Evolutionary conservation across 257 asterid species (phyloP), one percentile per base, ranked within the genome.

Genomic region (Avicennia marina): DNA sequence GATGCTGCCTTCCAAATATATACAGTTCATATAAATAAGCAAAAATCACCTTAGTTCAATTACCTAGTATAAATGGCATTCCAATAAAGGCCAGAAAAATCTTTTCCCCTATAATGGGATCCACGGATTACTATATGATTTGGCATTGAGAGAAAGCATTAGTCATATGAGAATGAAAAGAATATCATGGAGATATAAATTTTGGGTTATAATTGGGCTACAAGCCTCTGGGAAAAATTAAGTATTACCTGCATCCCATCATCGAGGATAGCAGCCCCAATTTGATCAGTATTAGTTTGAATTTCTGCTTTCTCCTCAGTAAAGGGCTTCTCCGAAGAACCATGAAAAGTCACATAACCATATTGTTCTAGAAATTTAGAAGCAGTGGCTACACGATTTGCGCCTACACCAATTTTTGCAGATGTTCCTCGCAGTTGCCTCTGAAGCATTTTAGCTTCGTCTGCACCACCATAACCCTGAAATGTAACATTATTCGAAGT

Each of bases 201-300:
- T 19, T 21, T 13, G 25, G 24, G 48, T 51, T 5, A 34, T 8
- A 33, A 50, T 40, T n/a, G n/a, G 63, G 45, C 34, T 47, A 40
- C 47, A 29, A 47, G 34, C 29, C 7, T 24, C 49, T 45, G 16
- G 19, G 48, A 62, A 24, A 26, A 53, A 71, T n/a, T n/a, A 29
- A 76, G 40, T 7, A 43, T 34, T 71, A 91, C 98, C 98, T 91
- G 96, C 98, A 91, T 88, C 22, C 98, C 98, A 64, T 91, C 98
- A 68, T 91, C 98, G 39, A 91, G 83, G 53, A 91, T 78, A 46
- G 78, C 84, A 62, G 55, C 74, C 42, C 94, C 89, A 71, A 88
- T 82, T 60, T 24, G 66, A 62, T 56, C 77, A 11, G 61, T 25
- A 19, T 47, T 57, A 40, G 74, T 48, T 67, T 7, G 44, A 65